These are phyloP conservation scores for Hypholoma sublateritium DNA, from an alignment of 768 basidiomycete species.

Conservation along the genomic window DNA sequence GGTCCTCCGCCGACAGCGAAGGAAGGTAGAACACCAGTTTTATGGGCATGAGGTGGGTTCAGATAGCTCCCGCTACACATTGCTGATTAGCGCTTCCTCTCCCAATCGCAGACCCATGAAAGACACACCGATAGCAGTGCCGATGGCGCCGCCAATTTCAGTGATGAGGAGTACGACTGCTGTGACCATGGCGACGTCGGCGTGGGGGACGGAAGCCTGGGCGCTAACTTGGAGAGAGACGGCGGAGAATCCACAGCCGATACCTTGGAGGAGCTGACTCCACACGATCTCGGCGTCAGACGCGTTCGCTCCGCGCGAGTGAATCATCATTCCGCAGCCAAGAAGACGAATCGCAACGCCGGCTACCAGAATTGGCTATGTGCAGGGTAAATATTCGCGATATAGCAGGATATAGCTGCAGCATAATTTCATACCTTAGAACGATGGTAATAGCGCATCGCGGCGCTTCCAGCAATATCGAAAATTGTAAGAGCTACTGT, in stretches of 20 bases:
- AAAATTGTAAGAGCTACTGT: constrained; percentile 62
- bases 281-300: constrained; percentile 41
- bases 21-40: constrained; percentile 58
- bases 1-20: constrained; percentile 39
- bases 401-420: too few species aligned
- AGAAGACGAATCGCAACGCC: too few species aligned
- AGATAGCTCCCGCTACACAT: constrained; percentile 55
- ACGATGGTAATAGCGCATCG: constrained; percentile 51
- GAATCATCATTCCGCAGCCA: not conserved
- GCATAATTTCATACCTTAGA: constrained; percentile 42
- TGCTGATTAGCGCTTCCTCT: not conserved
- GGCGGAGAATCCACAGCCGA: constrained; percentile 72
- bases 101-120: not conserved
- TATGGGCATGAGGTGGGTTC: constrained; percentile 65
- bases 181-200: constrained; percentile 66
- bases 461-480: constrained; percentile 56
- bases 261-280: constrained; percentile 71
- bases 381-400: too few species aligned
- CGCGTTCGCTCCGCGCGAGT: not conserved
- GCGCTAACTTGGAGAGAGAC: constrained; percentile 57
- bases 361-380: too few species aligned
- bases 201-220: constrained; percentile 64
- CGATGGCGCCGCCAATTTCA: constrained; percentile 67
- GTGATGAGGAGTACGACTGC: constrained; percentile 67
- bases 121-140: constrained; percentile 52